A percentile compares a stretch with the other conserved stretches of the same genome.
phyloP scores from a whole-genome alignment of 139 green algal genomes.

The Chlorella vulgaris region DNA sequence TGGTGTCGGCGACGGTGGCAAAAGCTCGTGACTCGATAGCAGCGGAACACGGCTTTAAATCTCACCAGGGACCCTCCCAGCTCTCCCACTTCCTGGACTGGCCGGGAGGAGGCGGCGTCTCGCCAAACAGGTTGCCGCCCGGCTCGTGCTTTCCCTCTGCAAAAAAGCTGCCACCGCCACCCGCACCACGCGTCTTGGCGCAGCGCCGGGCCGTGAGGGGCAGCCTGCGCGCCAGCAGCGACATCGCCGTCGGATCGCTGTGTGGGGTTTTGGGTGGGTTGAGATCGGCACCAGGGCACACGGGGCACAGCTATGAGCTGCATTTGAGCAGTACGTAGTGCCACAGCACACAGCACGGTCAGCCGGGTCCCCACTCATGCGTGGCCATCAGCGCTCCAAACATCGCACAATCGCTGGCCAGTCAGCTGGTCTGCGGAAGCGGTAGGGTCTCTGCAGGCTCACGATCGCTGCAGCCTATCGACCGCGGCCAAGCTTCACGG shows the following conservation, averaged over 20 bases:
- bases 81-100: conserved; percentile 77
- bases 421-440: too few relatives aligned
- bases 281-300: neutral
- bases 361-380: too few relatives aligned
- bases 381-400: too few relatives aligned
- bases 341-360: too few relatives aligned
- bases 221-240: conserved; percentile 20
- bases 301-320: too few relatives aligned
- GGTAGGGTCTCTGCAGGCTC: too few relatives aligned
- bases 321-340: too few relatives aligned
- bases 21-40: neutral
- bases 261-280: neutral
- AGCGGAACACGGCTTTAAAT: neutral
- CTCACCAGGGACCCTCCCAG: conserved; percentile 89
- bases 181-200: conserved; percentile 5
- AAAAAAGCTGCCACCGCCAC: conserved; percentile 67
- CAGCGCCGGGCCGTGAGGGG: conserved; percentile 28
- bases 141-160: conserved; percentile 73
- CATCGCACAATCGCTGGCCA: too few relatives aligned
- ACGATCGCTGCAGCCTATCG: too few relatives aligned
- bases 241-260: neutral
- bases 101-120: conserved; percentile 76
- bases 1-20: neutral
- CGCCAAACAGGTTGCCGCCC: conserved; percentile 83
- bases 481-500: too few relatives aligned